Evolutionary conservation across 345 rosid genomes (phyloP), one percentile per base, ranked within the genome.

Genomic region (Geranium brycei): DNA sequence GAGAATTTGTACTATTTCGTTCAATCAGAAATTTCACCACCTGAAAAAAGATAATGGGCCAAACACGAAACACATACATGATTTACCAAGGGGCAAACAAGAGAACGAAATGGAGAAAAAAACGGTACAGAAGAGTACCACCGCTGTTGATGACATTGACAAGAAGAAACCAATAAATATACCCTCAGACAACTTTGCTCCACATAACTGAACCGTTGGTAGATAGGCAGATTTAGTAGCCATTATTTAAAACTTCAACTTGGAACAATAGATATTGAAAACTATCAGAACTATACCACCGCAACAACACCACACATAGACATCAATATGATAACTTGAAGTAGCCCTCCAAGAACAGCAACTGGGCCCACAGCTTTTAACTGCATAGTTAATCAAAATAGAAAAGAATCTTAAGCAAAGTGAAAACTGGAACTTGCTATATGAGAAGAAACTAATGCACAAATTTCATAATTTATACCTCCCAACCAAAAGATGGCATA

Each of bases 91-190:
- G 62, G 23, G 41, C 41, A 47, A 68, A 60, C 23, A 19, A 41
- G 17, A 53, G 11, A 31, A 47, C 63, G 41, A 64, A 65, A 17
- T 67, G 30, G 17, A 59, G 61, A 57, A 30, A 58, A 61, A 62
- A 47, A 57, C 62, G 47, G 40, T 62, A 31, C 28, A 64, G 77
- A 84, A 65, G 65, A 67, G 58, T 85, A 95, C 99, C 86, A 91
- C 89, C 65, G 97, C 97, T 35, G 97, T 91, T 66, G 99, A 95
- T 68, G 99, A 91, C 91, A 95, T 95, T 62, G 96, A 95, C 59
- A 95, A 73, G 80, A 95, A 95, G 66, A 88, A 84, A 63, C 97
- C 99, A 68, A 88, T 91, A 76, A 95, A 95, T 17, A 95, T 79
- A 67, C 97, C 97, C 79, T 88, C 99, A 17, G 97, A 88, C 82